phyloP scores from a whole-genome alignment of 768 basidiomycete species.

The Collybia nuda region DNA sequence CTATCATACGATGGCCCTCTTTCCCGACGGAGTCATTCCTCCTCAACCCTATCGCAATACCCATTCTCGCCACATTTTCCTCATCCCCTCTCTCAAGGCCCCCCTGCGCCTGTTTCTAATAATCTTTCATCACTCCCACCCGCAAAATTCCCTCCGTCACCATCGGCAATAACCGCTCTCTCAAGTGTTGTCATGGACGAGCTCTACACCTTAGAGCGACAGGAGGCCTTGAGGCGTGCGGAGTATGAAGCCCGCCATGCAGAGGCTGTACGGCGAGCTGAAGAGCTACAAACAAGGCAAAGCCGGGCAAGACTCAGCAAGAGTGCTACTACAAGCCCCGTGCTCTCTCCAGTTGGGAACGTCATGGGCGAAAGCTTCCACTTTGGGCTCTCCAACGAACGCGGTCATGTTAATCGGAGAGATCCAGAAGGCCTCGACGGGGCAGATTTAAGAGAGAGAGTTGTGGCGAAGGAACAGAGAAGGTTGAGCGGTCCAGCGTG shows the following conservation, averaged over 20 bases:
- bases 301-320: constrained; percentile 40
- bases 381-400: constrained; percentile 38
- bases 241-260: constrained; percentile 82
- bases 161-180: constrained; percentile 63
- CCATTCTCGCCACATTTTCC: constrained; percentile 17
- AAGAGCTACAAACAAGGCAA: constrained; percentile 62
- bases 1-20: constrained; percentile 44
- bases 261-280: constrained; percentile 66
- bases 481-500: constrained; percentile 58
- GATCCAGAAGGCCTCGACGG: constrained; percentile 22
- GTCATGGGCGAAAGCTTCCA: constrained; percentile 38
- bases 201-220: constrained; percentile 83
- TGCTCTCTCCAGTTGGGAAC: constrained; percentile 36
- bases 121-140: constrained; percentile 7
- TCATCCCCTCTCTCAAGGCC: constrained; percentile 8
- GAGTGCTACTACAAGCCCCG: constrained; percentile 69
- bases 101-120: constrained; percentile 23
- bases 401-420: constrained; percentile 2
- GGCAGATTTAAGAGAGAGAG: constrained; percentile 22
- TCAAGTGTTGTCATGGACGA: constrained; percentile 85
- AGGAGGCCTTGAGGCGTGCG: constrained; percentile 82
- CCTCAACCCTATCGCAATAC: constrained; percentile 19
- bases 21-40: constrained; percentile 29
- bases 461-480: constrained; percentile 29
- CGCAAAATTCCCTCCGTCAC: constrained; percentile 21